Evolutionary conservation across 225 moss, liverwort and hornwort genomes (phyloP).

Genomic region (Marchantia paleacea): DNA sequence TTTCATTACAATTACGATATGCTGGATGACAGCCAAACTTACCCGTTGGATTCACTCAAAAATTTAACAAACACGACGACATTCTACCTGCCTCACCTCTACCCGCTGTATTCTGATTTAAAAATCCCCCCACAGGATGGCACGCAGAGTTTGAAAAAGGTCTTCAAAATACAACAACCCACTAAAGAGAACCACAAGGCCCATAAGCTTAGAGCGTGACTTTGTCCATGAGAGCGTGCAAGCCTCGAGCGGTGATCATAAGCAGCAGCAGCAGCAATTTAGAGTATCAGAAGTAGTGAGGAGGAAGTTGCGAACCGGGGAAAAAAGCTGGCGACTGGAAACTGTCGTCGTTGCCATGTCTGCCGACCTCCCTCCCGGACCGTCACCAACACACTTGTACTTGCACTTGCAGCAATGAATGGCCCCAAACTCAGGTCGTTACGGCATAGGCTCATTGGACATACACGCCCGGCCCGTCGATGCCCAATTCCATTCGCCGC

Average conservation of each 20-base stretch:
- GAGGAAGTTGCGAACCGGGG: slow-evolving; percentile 2
- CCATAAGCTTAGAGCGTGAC: background rate
- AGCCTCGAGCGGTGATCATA: background rate
- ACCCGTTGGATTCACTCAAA: background rate
- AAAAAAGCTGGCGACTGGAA: slow-evolving; percentile 12
- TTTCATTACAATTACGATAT: background rate
- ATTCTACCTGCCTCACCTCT: background rate
- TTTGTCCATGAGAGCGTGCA: background rate
- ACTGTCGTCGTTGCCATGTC: slow-evolving; percentile 20
- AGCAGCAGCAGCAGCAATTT: background rate
- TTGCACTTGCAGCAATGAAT: too few species aligned
- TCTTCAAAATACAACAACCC: background rate
- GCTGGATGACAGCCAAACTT: background rate
- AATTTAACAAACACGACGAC: background rate
- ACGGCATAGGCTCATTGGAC: background rate
- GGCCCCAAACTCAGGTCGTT: background rate
- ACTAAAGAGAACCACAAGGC: background rate
- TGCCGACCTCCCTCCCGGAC: background rate
- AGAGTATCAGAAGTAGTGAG: background rate
- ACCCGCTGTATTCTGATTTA: background rate
- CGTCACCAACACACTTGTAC: background rate
- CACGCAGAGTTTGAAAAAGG: background rate
- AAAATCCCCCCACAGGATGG: background rate
- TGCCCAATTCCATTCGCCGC: background rate
- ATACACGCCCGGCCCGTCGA: background rate